phyloP scores from a whole-genome alignment of 495 filamentous ascomycete species.

The Penicillium subrubescens region DNA sequence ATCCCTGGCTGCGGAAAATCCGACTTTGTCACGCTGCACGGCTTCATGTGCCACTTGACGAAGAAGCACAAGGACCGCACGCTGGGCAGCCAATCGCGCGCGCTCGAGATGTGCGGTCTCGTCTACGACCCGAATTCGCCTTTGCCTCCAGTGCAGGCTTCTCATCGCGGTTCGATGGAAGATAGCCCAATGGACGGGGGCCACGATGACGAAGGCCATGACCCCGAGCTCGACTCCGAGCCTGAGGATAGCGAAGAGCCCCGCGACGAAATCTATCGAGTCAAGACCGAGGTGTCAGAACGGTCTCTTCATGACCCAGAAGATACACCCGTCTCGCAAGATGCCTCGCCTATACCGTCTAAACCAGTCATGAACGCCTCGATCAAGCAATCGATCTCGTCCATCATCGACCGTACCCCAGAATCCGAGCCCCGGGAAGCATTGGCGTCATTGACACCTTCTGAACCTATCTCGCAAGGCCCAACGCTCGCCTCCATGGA shows the following conservation, averaged over 20 bases:
- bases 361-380: constrained; percentile 32
- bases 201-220: constrained; percentile 37
- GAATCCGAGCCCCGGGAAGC: constrained; percentile 32
- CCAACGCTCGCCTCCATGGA: constrained; percentile 21
- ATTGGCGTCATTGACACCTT: constrained; percentile 22
- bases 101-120: constrained; percentile 48
- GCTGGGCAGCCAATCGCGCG: constrained; percentile 48
- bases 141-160: constrained; percentile 38
- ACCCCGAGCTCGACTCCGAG: constrained; percentile 41
- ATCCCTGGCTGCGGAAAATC: constrained; percentile 47
- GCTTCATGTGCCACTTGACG: constrained; percentile 54
- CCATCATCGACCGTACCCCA: constrained; percentile 47
- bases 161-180: constrained; percentile 43
- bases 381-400: constrained; percentile 49
- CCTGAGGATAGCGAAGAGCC: constrained; percentile 35
- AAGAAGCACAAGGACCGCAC: constrained; percentile 55
- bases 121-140: constrained; percentile 48
- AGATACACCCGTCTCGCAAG: constrained; percentile 5
- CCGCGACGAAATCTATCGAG: constrained; percentile 20
- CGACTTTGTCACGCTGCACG: constrained; percentile 50
- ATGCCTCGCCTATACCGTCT: constrained; percentile 19
- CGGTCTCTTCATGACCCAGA: constrained; percentile 25
- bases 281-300: constrained; percentile 38
- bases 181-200: constrained; percentile 39
- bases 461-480: constrained; percentile 24